phyloP scores from a whole-genome alignment of 805 yeast species.

The Sugiyamaella chiloensis region DNA sequence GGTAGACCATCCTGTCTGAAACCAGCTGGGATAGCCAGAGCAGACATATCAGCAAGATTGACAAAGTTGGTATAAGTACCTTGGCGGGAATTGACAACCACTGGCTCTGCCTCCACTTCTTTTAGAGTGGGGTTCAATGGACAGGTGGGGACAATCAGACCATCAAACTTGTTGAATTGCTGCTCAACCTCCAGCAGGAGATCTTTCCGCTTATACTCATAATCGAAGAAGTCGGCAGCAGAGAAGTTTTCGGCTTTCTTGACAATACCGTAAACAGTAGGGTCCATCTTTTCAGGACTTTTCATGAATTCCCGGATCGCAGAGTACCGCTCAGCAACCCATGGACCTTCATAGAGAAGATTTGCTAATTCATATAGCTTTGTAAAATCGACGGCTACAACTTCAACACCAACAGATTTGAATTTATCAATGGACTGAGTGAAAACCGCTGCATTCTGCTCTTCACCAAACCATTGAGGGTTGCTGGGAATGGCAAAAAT shows the following conservation, averaged over 20 bases:
- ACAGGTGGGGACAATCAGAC: slow-evolving; percentile 85
- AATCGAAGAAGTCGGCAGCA: slow-evolving; percentile 82
- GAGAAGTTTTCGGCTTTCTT: slow-evolving; percentile 71
- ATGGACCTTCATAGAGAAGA: slow-evolving; percentile 94
- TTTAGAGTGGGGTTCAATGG: slow-evolving; percentile 85
- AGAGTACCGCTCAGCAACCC: slow-evolving; percentile 94
- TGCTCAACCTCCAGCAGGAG: slow-evolving; percentile 63
- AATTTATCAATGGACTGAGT: slow-evolving; percentile 56
- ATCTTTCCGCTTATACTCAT: slow-evolving; percentile 81
- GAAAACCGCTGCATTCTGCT: slow-evolving; percentile 69
- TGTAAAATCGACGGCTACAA: slow-evolving; percentile 65
- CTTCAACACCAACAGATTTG: slow-evolving; percentile 52
- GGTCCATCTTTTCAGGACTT: slow-evolving; percentile 77
- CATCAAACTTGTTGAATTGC: slow-evolving; percentile 61
- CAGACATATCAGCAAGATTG: slow-evolving; percentile 89
- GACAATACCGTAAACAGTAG: slow-evolving; percentile 75
- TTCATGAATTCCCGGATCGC: slow-evolving; percentile 70
- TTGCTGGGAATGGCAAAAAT: slow-evolving; percentile 72
- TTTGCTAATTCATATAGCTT: slow-evolving; percentile 78
- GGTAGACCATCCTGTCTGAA: slow-evolving; percentile 87
- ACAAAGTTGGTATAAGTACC: slow-evolving; percentile 99
- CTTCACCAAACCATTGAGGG: slow-evolving; percentile 78
- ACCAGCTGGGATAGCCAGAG: slow-evolving; percentile 87
- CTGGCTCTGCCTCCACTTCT: slow-evolving; percentile 72
- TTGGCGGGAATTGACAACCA: slow-evolving; percentile 79